Percentiles rank a stretch among this genome's conserved stretches.
Evolutionary conservation across 1,284 basidiomycete genomes (phyloP).

Genomic region (Rhodotorula mucilaginosa): DNA sequence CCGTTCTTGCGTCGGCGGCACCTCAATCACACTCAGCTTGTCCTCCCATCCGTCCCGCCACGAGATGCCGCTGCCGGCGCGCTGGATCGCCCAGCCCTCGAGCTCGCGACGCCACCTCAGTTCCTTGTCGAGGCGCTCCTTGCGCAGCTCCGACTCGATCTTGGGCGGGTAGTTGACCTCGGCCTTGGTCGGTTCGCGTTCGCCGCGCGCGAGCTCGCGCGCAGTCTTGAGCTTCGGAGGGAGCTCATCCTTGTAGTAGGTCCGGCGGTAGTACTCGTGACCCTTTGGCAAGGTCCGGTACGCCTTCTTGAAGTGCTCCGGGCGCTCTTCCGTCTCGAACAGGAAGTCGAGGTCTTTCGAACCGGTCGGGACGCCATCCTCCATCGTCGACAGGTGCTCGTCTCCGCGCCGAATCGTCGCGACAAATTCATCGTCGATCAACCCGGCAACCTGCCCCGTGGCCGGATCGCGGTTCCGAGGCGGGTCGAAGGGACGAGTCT

Average conservation of each 20-base stretch:
- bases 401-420: slow-evolving; percentile 28
- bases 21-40: slow-evolving; percentile 21
- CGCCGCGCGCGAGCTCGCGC: slow-evolving; percentile 70
- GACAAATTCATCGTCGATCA: slow-evolving; percentile 30
- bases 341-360: slow-evolving; percentile 37
- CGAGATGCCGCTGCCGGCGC: slow-evolving; percentile 40
- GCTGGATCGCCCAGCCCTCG: slow-evolving; percentile 43
- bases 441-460: slow-evolving; percentile 15
- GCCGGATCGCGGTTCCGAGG: slow-evolving; percentile 22
- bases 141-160: slow-evolving; percentile 58
- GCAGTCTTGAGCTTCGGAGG: slow-evolving; percentile 68
- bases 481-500: slow-evolving; percentile 62
- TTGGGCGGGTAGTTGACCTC: slow-evolving; percentile 77
- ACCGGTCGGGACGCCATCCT: slow-evolving; percentile 40
- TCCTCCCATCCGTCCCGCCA: slow-evolving; percentile 41
- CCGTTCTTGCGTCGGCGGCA: slow-evolving; percentile 10
- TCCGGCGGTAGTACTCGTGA: slow-evolving; percentile 58
- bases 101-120: slow-evolving; percentile 42
- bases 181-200: slow-evolving; percentile 79
- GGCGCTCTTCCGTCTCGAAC: slow-evolving; percentile 29
- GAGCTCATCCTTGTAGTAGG: slow-evolving; percentile 71
- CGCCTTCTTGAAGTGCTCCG: slow-evolving; percentile 51
- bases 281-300: slow-evolving; percentile 61
- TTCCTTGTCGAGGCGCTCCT: slow-evolving; percentile 44
- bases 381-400: slow-evolving; percentile 19